Conservation (phyloP, 2,329 filamentous ascomycete species). For the Penicillium sp. region DNA sequence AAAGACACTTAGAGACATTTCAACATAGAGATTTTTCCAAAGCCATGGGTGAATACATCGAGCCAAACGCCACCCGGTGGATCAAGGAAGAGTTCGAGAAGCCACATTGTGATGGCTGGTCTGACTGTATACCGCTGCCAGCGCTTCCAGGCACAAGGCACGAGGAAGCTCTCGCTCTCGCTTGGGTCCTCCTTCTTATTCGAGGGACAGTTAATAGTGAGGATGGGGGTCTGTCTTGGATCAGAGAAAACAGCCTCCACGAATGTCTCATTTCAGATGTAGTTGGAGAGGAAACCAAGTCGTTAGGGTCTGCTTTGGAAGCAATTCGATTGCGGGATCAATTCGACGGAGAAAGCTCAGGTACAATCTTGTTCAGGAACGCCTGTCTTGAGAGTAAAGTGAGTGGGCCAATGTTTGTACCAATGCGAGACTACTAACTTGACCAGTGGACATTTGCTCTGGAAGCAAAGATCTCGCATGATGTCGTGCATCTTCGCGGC, state of each 20-base stretch:
- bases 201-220: not conserved
- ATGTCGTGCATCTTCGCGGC: not conserved
- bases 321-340: not conserved
- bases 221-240: not conserved
- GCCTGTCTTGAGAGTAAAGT: not conserved
- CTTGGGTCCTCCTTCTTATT: conserved; percentile 1
- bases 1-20: not conserved
- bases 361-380: not conserved
- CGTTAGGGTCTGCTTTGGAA: not conserved
- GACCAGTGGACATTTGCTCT: not conserved
- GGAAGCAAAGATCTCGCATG: not conserved
- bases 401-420: not conserved
- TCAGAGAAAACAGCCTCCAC: not conserved
- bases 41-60: conserved; percentile 1
- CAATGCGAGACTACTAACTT: not conserved
- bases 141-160: not conserved
- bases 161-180: not conserved
- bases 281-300: not conserved
- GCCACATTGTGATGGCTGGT: not conserved
- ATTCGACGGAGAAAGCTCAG: not conserved
- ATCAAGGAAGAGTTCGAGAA: not conserved
- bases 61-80: not conserved
- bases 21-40: not conserved
- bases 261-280: not conserved
- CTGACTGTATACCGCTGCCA: not conserved